Conservation (phyloP, 2,329 filamentous ascomycete genomes). For the Ascochyta fabae region DNA sequence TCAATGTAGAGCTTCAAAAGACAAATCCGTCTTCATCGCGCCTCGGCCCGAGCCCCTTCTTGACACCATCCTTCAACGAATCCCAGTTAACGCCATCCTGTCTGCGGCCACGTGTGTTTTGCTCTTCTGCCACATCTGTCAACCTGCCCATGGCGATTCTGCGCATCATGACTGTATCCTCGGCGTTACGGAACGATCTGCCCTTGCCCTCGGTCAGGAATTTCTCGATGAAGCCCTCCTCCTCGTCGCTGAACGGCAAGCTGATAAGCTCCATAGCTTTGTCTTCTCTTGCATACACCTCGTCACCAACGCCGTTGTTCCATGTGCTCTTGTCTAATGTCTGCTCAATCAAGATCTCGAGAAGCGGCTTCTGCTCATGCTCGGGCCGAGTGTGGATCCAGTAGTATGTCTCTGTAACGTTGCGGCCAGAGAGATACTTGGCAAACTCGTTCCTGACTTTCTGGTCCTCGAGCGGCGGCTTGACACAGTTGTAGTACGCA, state of each 20-base stretch:
- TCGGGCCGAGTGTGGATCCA: constrained; percentile 73
- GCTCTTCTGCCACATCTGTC: constrained; percentile 49
- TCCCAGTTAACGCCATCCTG: constrained; percentile 62
- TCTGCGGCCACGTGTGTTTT: constrained; percentile 49
- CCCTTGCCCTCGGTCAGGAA: constrained; percentile 70
- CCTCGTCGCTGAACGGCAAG: constrained; percentile 71
- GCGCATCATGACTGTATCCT: constrained; percentile 77
- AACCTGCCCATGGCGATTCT: constrained; percentile 71
- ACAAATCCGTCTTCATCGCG: constrained; percentile 31
- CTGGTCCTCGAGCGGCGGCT: constrained; percentile 71
- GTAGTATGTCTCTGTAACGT: constrained; percentile 74
- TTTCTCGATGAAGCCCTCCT: constrained; percentile 77
- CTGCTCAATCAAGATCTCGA: constrained; percentile 67
- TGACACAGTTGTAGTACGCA: constrained; percentile 79
- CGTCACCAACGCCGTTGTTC: constrained; percentile 15
- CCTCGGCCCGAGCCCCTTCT: constrained; percentile 46
- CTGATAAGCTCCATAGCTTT: constrained; percentile 74
- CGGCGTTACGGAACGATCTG: constrained; percentile 67
- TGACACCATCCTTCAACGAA: constrained; percentile 45
- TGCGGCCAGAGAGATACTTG: constrained; percentile 69
- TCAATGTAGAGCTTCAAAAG: constrained; percentile 8
- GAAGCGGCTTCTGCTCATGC: constrained; percentile 66
- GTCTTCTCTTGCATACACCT: constrained; percentile 52
- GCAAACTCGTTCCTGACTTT: constrained; percentile 72
- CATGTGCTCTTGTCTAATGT: constrained; percentile 31